These are phyloP conservation scores for Candida dajiaensis DNA, from an alignment of 805 yeast genomes.

Conservation along the genomic window DNA sequence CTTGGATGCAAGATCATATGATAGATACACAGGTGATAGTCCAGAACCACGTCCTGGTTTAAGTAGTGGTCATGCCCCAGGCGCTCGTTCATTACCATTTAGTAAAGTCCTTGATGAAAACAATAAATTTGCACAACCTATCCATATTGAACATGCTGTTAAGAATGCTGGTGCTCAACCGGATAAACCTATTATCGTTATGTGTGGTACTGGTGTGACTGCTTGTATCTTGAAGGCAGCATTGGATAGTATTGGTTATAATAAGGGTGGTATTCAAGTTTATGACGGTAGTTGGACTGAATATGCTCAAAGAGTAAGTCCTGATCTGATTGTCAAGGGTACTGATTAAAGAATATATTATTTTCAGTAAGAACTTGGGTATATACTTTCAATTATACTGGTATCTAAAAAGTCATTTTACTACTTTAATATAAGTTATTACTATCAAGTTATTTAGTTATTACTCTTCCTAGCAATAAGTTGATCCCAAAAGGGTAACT, in stretches of 20 bases:
- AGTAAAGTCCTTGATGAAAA: slow-evolving; percentile 46
- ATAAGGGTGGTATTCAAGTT: slow-evolving; percentile 42
- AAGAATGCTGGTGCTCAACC: slow-evolving; percentile 29
- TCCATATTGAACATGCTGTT: slow-evolving; percentile 43
- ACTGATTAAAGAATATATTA: too few species aligned
- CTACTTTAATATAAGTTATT: too few species aligned
- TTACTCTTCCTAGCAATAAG: too few species aligned
- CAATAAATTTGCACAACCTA: slow-evolving; percentile 40
- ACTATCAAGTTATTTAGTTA: too few species aligned
- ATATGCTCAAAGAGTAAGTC: slow-evolving; percentile 73
- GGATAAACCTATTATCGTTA: slow-evolving; percentile 65
- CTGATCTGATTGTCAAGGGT: slow-evolving; percentile 44
- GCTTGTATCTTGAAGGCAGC: slow-evolving; percentile 86
- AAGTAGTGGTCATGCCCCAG: slow-evolving; percentile 86
- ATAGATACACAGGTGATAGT: slow-evolving; percentile 69
- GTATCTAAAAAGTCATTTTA: too few species aligned
- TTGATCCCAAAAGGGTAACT: too few species aligned
- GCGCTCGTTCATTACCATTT: slow-evolving; percentile 75
- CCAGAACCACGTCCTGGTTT: slow-evolving; percentile 90
- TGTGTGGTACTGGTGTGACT: slow-evolving; percentile 97
- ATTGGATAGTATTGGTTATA: slow-evolving; percentile 45
- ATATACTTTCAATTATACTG: too few species aligned
- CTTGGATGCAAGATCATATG: slow-evolving; percentile 77
- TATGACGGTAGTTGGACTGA: slow-evolving; percentile 92
- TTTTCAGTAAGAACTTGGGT: not conserved